Evolutionary conservation across 129 eudicot species (phyloP), one percentile per base, ranked within the genome.

Genomic region (Sambucus nigra): DNA sequence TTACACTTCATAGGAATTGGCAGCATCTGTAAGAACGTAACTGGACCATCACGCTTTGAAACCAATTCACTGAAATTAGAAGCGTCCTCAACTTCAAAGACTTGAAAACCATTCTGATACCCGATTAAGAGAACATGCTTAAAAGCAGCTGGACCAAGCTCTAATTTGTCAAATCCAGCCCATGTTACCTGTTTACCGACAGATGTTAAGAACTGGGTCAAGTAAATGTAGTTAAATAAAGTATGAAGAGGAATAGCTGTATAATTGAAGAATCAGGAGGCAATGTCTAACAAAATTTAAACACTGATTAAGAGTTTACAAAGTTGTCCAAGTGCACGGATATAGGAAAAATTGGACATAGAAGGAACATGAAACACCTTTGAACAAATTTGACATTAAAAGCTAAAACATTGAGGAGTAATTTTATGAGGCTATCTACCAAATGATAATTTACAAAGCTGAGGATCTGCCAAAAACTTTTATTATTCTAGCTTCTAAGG

Each of bases 81-180:
- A 22, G 79, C 76, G 31, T 77, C 84, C 61, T 72, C 79, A 6
- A 73, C 79, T 50, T 77, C 84, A 47, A 77, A 60, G 40, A 77
- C 84, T 73, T 77, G 84, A 53, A 77, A 77, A 44, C 84, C 84
- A 55, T 66, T 72, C 63, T 59, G 70, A 72, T 77, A 77, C 39
- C 84, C 84, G 53, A 77, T 79, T 55, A 77, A 61, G 22, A 77
- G 69, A 29, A 77, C 76, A 52, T 59, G 72, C 54, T 63, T 68
- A 59, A 54, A 77, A 56, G 65, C 57, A 60, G 73, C 57, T 26
- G 84, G 61, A 38, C 70, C 39, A 38, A 60, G 57, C 52, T 77
- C 60, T 59, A 77, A 57, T 55, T 47, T 73, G 76, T 77, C 84
- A 46, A 77, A 77, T 60, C 84, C 73, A 28, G 73, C 84, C 84